Conservation (phyloP, 2,329 filamentous ascomycete species). For the Alternaria triticimaculans region DNA sequence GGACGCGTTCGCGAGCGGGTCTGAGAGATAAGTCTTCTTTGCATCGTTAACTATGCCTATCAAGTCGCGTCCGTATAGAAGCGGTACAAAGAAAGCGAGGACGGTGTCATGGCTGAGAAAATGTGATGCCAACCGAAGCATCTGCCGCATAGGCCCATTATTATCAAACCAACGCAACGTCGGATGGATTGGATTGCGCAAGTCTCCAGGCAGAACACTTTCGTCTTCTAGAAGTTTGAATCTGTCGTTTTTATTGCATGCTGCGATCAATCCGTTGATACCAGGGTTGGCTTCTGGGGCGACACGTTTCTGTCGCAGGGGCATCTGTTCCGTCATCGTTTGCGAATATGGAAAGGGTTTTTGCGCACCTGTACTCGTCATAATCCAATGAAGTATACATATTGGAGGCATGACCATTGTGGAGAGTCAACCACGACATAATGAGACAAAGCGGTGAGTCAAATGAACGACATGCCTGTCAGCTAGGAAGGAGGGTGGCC, state of each 20-base stretch:
- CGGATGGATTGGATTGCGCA: conserved; percentile 40
- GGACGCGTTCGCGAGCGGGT: conserved; percentile 23
- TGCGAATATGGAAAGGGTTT: not conserved
- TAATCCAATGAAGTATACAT: conserved; percentile 5
- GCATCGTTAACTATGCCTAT: not conserved
- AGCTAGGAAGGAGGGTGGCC: not conserved
- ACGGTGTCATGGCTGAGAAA: conserved; percentile 38
- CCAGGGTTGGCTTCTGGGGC: conserved; percentile 3
- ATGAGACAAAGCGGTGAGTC: conserved; percentile 20
- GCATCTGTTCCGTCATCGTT: conserved; percentile 9
- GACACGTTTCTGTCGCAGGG: conserved; percentile 4
- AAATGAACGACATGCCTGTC: not conserved
- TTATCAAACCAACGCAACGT: conserved; percentile 33
- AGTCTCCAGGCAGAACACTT: conserved; percentile 24
- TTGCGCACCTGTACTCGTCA: not conserved
- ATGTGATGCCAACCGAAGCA: conserved; percentile 42
- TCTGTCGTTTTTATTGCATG: conserved; percentile 38
- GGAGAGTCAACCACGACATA: conserved; percentile 1
- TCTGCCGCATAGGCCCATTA: conserved; percentile 23
- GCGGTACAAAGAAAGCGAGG: conserved; percentile 40
- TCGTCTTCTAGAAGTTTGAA: conserved; percentile 40
- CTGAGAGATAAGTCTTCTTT: conserved; percentile 27
- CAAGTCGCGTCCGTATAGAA: conserved; percentile 34
- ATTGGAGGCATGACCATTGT: conserved; percentile 14
- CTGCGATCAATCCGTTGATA: conserved; percentile 27